phyloP scores from a whole-genome alignment of 2,329 filamentous ascomycete genomes.

The Xylariales sp. region DNA sequence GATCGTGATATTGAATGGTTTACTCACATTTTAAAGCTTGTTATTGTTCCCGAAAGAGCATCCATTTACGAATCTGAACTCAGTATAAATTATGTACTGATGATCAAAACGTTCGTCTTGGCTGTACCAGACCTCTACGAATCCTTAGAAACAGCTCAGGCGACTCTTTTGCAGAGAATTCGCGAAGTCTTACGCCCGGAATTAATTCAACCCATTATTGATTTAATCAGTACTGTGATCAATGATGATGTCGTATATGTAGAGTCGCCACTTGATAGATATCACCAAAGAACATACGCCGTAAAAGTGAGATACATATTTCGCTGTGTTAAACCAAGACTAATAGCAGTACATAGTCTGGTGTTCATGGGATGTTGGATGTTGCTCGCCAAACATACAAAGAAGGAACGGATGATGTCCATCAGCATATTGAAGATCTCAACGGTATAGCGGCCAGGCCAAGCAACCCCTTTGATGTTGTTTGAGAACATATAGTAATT shows the following conservation, averaged over 20 bases:
- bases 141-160: slow-evolving; percentile 60
- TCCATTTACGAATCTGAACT: slow-evolving; percentile 70
- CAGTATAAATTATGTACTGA: slow-evolving; percentile 79
- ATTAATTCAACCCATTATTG: slow-evolving; percentile 55
- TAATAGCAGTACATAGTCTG: slow-evolving; percentile 46
- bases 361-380: slow-evolving; percentile 81
- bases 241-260: slow-evolving; percentile 80
- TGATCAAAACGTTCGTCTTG: slow-evolving; percentile 76
- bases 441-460: no score
- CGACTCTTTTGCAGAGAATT: slow-evolving; percentile 62
- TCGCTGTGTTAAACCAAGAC: neutral
- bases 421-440: slow-evolving; percentile 64
- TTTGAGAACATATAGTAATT: no score
- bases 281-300: slow-evolving; percentile 87
- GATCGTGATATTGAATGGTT: neutral
- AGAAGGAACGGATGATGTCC: slow-evolving; percentile 75
- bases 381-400: slow-evolving; percentile 87
- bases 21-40: slow-evolving; percentile 50
- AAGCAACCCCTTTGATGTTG: no score
- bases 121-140: slow-evolving; percentile 64
- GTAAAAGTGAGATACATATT: slow-evolving; percentile 57
- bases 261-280: slow-evolving; percentile 73
- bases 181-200: slow-evolving; percentile 64
- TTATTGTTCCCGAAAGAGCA: slow-evolving; percentile 64
- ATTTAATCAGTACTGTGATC: slow-evolving; percentile 64